Evolutionary conservation across 192 early-diverging fungal species (phyloP), one percentile per base, ranked within the genome.

Genomic region (Obelidium mucronatum): DNA sequence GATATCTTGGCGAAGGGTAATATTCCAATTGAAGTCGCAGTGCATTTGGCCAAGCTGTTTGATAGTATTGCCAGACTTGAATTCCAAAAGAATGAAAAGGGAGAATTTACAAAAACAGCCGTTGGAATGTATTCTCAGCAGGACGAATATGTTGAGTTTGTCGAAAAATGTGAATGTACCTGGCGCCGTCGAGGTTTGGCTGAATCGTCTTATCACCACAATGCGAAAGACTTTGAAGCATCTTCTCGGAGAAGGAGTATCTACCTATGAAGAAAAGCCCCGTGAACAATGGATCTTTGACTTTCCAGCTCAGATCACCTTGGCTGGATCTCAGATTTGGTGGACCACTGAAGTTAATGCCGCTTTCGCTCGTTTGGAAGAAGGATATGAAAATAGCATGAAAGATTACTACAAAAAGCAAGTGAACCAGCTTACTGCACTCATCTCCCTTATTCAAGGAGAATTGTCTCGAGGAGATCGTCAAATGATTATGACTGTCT

Each of bases 401-500:
- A 91, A 91, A 67, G 90, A 91, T 64, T 91, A 91, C 82, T 90
- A 89, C 83, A 91, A 90, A 73, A 91, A 91, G 78, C 90, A 91
- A 73, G 86, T 87, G 65, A 89, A 89, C 61, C 90, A 91, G 76
- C 75, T 91, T 6, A 90, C 88, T 17, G 85, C 88, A 3, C 79
- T 91, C 11, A 91, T 91, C 66, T 78, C 71, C 15, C 73, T 91
- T 44, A 90, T 90, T 83, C 89, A 90, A 74, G 89, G 89, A 6
- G 86, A 89, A 24, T 70, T 90, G 56, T 81, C 77, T 0, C 82
- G 69, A 56, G 65, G 76, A 3, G 65, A 87, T 61, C 87, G 89
- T 73, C 88, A 88, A 79, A 90, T 90, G 89, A 90, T 90, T 65
- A 90, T 90, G 89, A 88, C 89, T 4, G 80, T 90, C 3, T 90